A percentile compares a stretch with the other conserved stretches of the same genome.
phyloP scores from a whole-genome alignment of 805 yeast genomes.

The Yueomyces sinensis region DNA sequence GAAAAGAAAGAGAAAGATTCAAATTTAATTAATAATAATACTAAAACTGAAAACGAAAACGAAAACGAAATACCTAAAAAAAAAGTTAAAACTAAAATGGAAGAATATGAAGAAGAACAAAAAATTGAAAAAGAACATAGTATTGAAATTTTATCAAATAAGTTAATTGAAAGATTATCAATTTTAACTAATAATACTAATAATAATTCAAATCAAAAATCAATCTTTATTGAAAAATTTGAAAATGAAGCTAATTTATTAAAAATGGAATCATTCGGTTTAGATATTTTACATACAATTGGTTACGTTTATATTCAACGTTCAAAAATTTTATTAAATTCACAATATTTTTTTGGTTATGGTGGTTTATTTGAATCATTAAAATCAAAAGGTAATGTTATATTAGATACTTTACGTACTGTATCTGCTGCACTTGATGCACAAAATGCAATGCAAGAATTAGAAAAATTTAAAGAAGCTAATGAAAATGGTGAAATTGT shows the following conservation, averaged over 20 bases:
- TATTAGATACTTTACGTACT: constrained; percentile 59
- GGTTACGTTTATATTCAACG: constrained; percentile 59
- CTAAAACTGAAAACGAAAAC: not conserved
- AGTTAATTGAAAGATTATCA: constrained; percentile 41
- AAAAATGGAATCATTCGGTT: constrained; percentile 76
- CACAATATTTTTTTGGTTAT: constrained; percentile 49
- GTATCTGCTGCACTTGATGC: constrained; percentile 68
- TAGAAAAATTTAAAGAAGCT: constrained; percentile 51
- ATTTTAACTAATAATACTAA: constrained; percentile 45
- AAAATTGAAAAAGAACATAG: constrained; percentile 50
- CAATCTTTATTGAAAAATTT: constrained; percentile 50
- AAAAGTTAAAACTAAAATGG: constrained; percentile 34
- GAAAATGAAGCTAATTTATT: constrained; percentile 72
- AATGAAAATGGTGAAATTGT: constrained; percentile 26
- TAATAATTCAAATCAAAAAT: constrained; percentile 46
- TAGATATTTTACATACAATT: constrained; percentile 63
- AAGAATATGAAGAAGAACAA: constrained; percentile 68
- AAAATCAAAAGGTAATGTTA: constrained; percentile 62
- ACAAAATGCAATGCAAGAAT: constrained; percentile 62
- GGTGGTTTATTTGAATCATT: constrained; percentile 64
- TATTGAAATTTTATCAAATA: constrained; percentile 46
- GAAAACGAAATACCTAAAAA: constrained; percentile 8
- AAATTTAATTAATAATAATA: no score
- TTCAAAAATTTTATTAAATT: constrained; percentile 49
- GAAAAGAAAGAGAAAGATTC: constrained; percentile 10